Percentiles rank a stretch among this genome's conserved stretches.
Evolutionary conservation across 1,284 basidiomycete species (phyloP).

Genomic region (Neonothopanus nambi): DNA sequence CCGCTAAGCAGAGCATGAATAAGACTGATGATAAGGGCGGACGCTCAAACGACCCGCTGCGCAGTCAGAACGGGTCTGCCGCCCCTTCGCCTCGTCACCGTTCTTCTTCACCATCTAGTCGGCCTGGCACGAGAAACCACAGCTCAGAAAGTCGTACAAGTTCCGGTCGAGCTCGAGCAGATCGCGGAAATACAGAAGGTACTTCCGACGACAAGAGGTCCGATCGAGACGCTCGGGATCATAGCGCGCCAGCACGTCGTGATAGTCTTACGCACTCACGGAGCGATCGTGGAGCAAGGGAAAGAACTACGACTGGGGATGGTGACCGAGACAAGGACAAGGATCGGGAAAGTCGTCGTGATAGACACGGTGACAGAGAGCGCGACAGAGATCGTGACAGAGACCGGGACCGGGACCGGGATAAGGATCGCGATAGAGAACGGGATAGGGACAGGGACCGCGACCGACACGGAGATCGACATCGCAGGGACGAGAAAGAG

Average conservation of each 20-base stretch:
- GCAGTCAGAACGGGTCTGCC: constrained; percentile 47
- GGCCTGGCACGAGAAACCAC: constrained; percentile 67
- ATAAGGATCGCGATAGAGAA: constrained; percentile 43
- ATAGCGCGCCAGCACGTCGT: constrained; percentile 36
- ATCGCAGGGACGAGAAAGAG: constrained; percentile 35
- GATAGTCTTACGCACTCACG: constrained; percentile 50
- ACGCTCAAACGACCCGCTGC: constrained; percentile 32
- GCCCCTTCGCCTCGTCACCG: constrained; percentile 62
- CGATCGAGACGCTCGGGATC: constrained; percentile 50
- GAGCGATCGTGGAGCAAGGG: constrained; percentile 40
- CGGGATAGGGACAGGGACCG: constrained; percentile 43
- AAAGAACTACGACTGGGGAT: constrained; percentile 26
- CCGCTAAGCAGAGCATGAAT: constrained; percentile 61
- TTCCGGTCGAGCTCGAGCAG: constrained; percentile 57
- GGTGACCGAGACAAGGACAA: constrained; percentile 17
- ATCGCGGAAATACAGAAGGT: constrained; percentile 45
- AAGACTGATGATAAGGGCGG: constrained; percentile 43
- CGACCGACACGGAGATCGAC: constrained; percentile 47
- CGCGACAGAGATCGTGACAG: constrained; percentile 38
- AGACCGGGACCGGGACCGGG: constrained; percentile 38
- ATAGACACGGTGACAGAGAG: constrained; percentile 40
- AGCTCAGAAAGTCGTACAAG: constrained; percentile 74
- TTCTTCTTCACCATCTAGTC: constrained; percentile 64
- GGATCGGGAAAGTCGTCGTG: constrained; percentile 43
- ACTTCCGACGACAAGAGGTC: constrained; percentile 49